A percentile compares a stretch with the other conserved stretches of the same genome.
Conservation (phyloP, 306 rosid species). For the Pueraria montana region DNA sequence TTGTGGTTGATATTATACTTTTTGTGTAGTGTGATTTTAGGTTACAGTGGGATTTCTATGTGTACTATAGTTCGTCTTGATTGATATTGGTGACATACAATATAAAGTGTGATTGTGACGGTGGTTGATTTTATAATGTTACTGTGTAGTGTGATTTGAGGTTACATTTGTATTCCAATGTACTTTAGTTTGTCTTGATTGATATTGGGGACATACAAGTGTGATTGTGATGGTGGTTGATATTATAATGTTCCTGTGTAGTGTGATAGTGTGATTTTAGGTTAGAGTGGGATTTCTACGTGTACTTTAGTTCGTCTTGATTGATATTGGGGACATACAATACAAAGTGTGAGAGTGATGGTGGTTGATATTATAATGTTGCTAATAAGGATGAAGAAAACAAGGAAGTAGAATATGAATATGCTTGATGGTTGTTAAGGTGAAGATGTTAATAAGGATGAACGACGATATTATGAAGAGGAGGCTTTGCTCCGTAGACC, state of each 20-base stretch:
- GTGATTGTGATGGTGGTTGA: neutral
- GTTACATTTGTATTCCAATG: neutral
- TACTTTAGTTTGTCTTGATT: conserved; percentile 15
- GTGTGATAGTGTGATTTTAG: neutral
- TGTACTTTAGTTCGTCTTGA: neutral
- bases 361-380: conserved; percentile 24
- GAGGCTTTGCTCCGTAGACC: neutral
- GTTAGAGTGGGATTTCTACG: neutral
- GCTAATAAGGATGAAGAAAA: conserved; percentile 1
- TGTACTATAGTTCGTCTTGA: neutral
- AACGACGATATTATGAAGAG: neutral
- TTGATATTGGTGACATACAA: neutral
- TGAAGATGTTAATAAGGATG: conserved; percentile 16
- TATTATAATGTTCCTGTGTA: neutral
- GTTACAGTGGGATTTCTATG: neutral
- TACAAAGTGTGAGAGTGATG: neutral
- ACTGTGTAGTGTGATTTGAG: neutral
- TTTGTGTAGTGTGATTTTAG: neutral
- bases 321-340: neutral
- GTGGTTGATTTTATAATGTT: neutral
- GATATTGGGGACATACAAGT: neutral
- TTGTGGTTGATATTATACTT: conserved; percentile 9
- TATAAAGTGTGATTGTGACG: neutral
- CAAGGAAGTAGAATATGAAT: conserved; percentile 2
- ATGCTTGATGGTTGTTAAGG: neutral